Conservation (phyloP, 2,329 filamentous ascomycete genomes). For the Claviceps sp. region DNA sequence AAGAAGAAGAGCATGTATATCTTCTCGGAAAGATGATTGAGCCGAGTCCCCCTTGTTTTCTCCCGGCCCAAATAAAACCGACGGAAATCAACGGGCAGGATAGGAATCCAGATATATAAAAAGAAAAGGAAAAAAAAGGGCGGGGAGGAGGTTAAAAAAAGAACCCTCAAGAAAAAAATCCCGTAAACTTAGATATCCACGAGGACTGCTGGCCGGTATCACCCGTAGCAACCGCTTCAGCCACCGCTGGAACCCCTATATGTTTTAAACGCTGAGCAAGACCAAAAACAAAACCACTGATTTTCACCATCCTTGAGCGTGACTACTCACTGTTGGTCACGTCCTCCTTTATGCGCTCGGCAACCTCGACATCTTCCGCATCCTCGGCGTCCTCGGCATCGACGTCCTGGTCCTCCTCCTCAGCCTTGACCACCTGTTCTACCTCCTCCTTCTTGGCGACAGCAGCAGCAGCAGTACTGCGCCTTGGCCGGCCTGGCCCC, state of each 20-base stretch:
- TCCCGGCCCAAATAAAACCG: too few relatives aligned
- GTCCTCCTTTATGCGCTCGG: slow-evolving; percentile 8
- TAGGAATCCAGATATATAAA: background rate
- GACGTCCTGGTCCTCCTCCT: background rate
- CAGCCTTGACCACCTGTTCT: background rate
- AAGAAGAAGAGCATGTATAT: too few relatives aligned
- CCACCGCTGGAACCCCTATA: background rate
- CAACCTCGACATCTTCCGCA: slow-evolving; percentile 10
- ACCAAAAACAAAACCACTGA: background rate
- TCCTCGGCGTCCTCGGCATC: slow-evolving; percentile 13
- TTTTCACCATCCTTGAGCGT: slow-evolving; percentile 2
- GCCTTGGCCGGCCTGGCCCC: slow-evolving; percentile 2
- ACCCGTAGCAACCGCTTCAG: background rate
- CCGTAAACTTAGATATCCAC: slow-evolving; percentile 4
- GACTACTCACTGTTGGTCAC: slow-evolving; percentile 8
- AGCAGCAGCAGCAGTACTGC: background rate
- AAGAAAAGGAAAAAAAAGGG: background rate
- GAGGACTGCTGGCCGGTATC: background rate
- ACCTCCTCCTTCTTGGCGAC: background rate
- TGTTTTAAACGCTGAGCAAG: slow-evolving; percentile 1
- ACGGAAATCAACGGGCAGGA: too few relatives aligned
- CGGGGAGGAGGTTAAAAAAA: too few relatives aligned
- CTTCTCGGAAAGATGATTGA: too few relatives aligned
- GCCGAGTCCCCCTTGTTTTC: background rate
- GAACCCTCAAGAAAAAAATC: slow-evolving; percentile 1